These are phyloP conservation scores for Byssoonygena ceratinophila DNA, from an alignment of 2,329 filamentous ascomycete species.

Conservation along the genomic window DNA sequence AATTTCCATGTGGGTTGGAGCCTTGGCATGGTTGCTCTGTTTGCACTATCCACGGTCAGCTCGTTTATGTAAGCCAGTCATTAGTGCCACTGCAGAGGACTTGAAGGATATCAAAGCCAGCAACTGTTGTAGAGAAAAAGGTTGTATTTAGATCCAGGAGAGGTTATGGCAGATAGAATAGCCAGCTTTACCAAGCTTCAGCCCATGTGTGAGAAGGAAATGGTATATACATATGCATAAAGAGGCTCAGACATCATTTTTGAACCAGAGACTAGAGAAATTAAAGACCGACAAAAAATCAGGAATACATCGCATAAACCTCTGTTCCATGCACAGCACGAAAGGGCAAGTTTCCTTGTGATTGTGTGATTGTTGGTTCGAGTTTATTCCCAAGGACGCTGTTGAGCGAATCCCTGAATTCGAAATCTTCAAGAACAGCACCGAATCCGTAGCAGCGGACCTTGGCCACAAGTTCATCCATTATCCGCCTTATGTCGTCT, in stretches of 20 bases:
- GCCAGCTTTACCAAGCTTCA: no score
- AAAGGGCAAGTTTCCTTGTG: background rate
- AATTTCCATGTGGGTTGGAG: conserved; percentile 6
- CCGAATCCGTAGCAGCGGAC: conserved; percentile 83
- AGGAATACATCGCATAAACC: conserved; percentile 15
- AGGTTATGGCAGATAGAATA: no score
- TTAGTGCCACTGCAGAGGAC: background rate
- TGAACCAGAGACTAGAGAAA: background rate
- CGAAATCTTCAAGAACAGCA: conserved; percentile 59
- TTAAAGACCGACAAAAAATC: conserved; percentile 2
- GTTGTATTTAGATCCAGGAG: no score
- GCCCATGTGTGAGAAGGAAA: no score
- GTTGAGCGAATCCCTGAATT: conserved; percentile 60
- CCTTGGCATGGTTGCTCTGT: conserved; percentile 6
- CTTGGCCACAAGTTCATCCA: conserved; percentile 64
- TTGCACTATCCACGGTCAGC: background rate
- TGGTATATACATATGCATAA: no score
- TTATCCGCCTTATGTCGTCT: conserved; percentile 61
- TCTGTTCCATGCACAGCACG: background rate
- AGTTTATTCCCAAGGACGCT: conserved; percentile 53
- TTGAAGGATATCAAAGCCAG: no score
- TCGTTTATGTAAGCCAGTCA: background rate
- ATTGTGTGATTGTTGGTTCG: conserved; percentile 3
- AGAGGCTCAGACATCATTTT: no score
- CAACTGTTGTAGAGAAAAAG: no score